These are phyloP conservation scores for Artomyces pyxidatus DNA, from an alignment of 768 basidiomycete genomes.

Conservation along the genomic window DNA sequence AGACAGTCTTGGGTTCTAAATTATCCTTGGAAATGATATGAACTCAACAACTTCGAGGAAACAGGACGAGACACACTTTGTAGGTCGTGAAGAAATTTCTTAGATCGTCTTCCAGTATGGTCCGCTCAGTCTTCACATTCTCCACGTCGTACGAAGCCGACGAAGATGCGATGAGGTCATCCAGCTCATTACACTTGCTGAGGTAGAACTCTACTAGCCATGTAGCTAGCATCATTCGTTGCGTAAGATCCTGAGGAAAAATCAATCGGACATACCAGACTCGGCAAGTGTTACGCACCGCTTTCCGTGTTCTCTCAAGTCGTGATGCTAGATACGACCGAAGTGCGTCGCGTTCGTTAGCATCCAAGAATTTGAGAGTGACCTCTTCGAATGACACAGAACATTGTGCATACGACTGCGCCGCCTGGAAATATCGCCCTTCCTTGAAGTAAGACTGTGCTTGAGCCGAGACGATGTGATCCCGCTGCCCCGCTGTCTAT, in stretches of 20 bases:
- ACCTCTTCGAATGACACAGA: constrained; percentile 89
- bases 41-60: neutral
- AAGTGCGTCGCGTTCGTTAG: constrained; percentile 82
- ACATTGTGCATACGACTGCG: constrained; percentile 86
- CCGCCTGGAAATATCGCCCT: constrained; percentile 82
- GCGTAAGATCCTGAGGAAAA: constrained; percentile 67
- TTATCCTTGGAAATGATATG: constrained; percentile 48
- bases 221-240: constrained; percentile 95
- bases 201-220: constrained; percentile 98
- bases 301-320: constrained; percentile 77
- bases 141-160: constrained; percentile 74
- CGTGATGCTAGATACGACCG: constrained; percentile 84
- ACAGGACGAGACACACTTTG: constrained; percentile 45
- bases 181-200: constrained; percentile 92
- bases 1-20: constrained; percentile 77
- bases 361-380: constrained; percentile 82
- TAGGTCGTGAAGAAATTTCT: constrained; percentile 91
- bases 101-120: constrained; percentile 87
- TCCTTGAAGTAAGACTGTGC: constrained; percentile 73
- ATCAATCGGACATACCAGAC: neutral
- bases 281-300: constrained; percentile 36
- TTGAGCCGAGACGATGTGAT: constrained; percentile 75
- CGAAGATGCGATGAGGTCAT: constrained; percentile 89
- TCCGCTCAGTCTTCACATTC: constrained; percentile 71
- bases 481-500: constrained; percentile 83